Percentiles rank a stretch among this genome's conserved stretches.
phyloP scores from a whole-genome alignment of 441 rosid genomes.

The Gossypium schwendimanii region DNA sequence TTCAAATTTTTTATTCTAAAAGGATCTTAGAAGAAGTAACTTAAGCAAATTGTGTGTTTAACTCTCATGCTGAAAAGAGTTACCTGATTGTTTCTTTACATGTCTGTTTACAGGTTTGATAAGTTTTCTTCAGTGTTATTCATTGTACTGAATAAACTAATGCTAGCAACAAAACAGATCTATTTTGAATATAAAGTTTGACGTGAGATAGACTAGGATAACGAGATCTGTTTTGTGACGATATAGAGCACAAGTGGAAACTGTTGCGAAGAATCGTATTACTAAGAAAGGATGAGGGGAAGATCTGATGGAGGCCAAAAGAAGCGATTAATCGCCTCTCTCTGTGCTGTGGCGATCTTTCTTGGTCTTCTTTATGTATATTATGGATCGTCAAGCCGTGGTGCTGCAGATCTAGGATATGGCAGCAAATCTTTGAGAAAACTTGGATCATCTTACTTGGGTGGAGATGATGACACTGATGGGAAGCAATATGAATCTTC shows the following conservation, averaged over 20 bases:
- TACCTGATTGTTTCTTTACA: slow-evolving; percentile 1
- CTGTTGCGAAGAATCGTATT: slow-evolving; percentile 10
- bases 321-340: slow-evolving; percentile 43
- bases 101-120: slow-evolving; percentile 13
- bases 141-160: neutral
- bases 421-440: slow-evolving; percentile 80
- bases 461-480: slow-evolving; percentile 67
- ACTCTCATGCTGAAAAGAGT: neutral
- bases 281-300: slow-evolving; percentile 44
- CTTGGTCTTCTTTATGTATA: slow-evolving; percentile 50
- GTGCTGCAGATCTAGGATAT: slow-evolving; percentile 73
- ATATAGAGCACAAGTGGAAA: slow-evolving; percentile 11
- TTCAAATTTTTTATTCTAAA: neutral
- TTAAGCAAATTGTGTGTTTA: neutral
- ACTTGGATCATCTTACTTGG: slow-evolving; percentile 86
- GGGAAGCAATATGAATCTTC: slow-evolving; percentile 51
- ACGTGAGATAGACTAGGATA: slow-evolving; percentile 3
- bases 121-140: neutral
- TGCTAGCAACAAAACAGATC: neutral
- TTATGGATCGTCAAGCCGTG: slow-evolving; percentile 51
- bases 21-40: neutral
- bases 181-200: neutral
- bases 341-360: slow-evolving; percentile 35
- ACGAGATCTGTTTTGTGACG: slow-evolving; percentile 31
- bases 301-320: slow-evolving; percentile 67